Evolutionary conservation across 768 basidiomycete genomes (phyloP).

Genomic region (Hygrophoropsis aurantiaca): DNA sequence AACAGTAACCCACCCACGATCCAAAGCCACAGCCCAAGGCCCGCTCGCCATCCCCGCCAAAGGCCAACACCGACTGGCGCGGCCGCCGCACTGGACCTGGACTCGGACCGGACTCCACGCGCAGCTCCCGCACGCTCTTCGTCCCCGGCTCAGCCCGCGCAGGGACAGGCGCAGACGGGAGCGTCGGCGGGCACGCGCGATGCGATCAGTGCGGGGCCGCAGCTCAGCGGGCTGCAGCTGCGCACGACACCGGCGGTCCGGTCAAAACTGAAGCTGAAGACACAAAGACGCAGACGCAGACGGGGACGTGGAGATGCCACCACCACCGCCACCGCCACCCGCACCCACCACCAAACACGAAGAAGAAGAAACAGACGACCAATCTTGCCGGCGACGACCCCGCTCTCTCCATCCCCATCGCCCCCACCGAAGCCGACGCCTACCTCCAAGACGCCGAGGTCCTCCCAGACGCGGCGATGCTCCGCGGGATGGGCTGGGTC

Average conservation of each 20-base stretch:
- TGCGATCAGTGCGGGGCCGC: constrained; percentile 74
- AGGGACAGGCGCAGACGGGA: constrained; percentile 63
- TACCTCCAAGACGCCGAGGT: constrained; percentile 80
- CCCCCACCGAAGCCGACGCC: constrained; percentile 80
- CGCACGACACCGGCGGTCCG: constrained; percentile 21
- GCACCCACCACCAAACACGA: too few species aligned
- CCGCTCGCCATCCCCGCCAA: constrained; percentile 86
- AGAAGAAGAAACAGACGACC: constrained; percentile 69
- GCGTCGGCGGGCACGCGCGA: constrained; percentile 75
- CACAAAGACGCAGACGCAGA: constrained; percentile 20
- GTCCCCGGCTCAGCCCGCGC: constrained; percentile 63
- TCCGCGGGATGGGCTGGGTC: constrained; percentile 97
- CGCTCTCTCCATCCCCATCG: constrained; percentile 34
- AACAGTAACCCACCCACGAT: too few species aligned
- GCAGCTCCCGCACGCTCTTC: constrained; percentile 50
- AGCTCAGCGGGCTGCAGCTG: constrained; percentile 65
- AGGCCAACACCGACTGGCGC: constrained; percentile 67
- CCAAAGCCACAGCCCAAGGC: constrained; percentile 43
- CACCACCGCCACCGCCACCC: too few species aligned
- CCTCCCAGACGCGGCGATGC: constrained; percentile 80
- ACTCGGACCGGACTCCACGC: too few species aligned
- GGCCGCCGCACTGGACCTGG: too few species aligned
- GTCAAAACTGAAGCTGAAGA: constrained; percentile 8
- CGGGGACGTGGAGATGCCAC: constrained; percentile 16
- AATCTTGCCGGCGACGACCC: constrained; percentile 48